These are phyloP conservation scores for Drechslerella dactyloides DNA, from an alignment of 2,329 filamentous ascomycete species.

Conservation along the genomic window DNA sequence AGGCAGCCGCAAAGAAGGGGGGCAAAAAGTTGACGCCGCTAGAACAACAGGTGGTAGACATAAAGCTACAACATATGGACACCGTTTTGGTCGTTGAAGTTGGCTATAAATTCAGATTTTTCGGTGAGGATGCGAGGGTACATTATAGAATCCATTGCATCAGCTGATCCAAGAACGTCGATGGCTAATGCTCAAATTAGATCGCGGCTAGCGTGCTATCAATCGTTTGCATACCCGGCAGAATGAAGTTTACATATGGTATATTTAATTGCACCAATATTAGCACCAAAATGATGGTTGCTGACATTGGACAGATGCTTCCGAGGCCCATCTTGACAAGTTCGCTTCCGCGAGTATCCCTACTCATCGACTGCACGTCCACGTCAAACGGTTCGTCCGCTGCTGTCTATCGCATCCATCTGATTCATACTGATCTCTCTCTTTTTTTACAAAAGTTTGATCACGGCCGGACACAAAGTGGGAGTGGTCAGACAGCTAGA, in stretches of 20 bases:
- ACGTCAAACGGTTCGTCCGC: slow-evolving; percentile 76
- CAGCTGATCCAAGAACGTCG: not conserved
- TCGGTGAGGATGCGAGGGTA: slow-evolving; percentile 85
- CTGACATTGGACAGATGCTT: slow-evolving; percentile 66
- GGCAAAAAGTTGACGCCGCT: slow-evolving; percentile 85
- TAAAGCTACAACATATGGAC: slow-evolving; percentile 89
- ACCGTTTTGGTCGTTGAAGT: slow-evolving; percentile 91
- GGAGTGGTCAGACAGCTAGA: slow-evolving; percentile 93
- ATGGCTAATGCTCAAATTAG: slow-evolving; percentile 11
- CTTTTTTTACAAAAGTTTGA: slow-evolving; percentile 62
- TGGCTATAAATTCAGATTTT: slow-evolving; percentile 97
- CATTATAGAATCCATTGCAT: slow-evolving; percentile 57
- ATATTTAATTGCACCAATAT: not conserved
- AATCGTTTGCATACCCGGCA: slow-evolving; percentile 96
- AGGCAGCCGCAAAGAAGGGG: slow-evolving; percentile 66
- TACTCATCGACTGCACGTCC: slow-evolving; percentile 86
- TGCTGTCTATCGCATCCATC: no score
- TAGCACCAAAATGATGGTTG: not conserved
- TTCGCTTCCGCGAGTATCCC: slow-evolving; percentile 97
- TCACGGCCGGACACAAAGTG: slow-evolving; percentile 92
- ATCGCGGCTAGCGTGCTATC: slow-evolving; percentile 83
- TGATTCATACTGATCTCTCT: slow-evolving; percentile 3
- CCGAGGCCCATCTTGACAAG: slow-evolving; percentile 86
- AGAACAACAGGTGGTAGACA: slow-evolving; percentile 90
- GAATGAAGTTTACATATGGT: slow-evolving; percentile 84